Percentiles rank a stretch among this genome's conserved stretches.
phyloP scores from a whole-genome alignment of 2,329 filamentous ascomycete species.

The Ophiostoma ulmi region DNA sequence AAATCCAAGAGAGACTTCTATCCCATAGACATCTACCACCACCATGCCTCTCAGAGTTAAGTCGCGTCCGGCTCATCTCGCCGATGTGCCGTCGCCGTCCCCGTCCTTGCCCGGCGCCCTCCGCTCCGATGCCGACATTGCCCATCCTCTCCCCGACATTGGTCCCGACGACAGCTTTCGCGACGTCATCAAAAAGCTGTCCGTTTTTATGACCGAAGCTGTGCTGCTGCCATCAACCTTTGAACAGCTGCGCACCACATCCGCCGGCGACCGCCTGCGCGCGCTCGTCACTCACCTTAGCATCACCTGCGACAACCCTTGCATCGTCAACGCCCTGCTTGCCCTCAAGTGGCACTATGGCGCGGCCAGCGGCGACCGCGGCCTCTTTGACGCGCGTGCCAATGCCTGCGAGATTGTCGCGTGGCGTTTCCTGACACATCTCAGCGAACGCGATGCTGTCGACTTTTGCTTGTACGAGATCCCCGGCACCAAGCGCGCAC shows the following conservation, averaged over 20 bases:
- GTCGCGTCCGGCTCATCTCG: slow-evolving; percentile 33
- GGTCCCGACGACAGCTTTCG: slow-evolving; percentile 56
- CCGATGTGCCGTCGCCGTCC: slow-evolving; percentile 36
- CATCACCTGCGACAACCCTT: slow-evolving; percentile 59
- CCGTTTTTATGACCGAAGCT: slow-evolving; percentile 56
- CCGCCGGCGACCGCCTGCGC: slow-evolving; percentile 54
- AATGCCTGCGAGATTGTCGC: slow-evolving; percentile 76
- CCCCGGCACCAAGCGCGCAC: slow-evolving; percentile 38
- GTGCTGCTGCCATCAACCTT: slow-evolving; percentile 63
- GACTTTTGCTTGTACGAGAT: slow-evolving; percentile 71
- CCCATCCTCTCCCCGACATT: slow-evolving; percentile 50
- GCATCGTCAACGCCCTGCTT: slow-evolving; percentile 68
- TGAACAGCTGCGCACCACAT: slow-evolving; percentile 65
- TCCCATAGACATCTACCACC: not conserved
- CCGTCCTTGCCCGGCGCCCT: slow-evolving; percentile 31
- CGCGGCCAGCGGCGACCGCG: slow-evolving; percentile 56
- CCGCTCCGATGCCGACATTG: slow-evolving; percentile 28
- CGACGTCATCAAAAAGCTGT: slow-evolving; percentile 61
- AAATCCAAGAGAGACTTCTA: not conserved
- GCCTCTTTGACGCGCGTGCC: slow-evolving; percentile 62
- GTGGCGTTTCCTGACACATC: slow-evolving; percentile 67
- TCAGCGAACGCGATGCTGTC: slow-evolving; percentile 68
- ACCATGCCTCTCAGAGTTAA: slow-evolving; percentile 39
- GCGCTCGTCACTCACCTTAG: slow-evolving; percentile 60
- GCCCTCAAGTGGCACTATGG: slow-evolving; percentile 72